Conservation (phyloP, 441 rosid species). For the Jatropha podagrica region DNA sequence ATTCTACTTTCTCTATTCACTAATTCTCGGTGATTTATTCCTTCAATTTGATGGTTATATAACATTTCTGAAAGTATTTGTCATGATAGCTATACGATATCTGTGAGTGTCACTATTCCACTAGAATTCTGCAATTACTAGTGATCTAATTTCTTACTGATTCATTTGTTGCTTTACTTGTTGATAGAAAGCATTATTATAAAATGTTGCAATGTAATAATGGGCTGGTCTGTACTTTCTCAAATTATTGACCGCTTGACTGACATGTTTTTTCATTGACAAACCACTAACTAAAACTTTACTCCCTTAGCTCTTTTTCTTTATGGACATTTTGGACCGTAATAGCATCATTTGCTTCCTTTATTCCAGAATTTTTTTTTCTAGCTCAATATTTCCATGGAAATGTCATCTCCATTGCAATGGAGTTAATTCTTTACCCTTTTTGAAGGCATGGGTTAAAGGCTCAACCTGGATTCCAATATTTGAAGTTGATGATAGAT, state of each 20-base stretch:
- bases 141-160: background rate
- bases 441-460: conserved; percentile 81
- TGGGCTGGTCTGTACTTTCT: background rate
- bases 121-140: background rate
- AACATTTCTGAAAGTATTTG: background rate
- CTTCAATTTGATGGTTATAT: background rate
- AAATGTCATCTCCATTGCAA: conserved; percentile 10
- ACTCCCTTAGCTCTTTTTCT: background rate
- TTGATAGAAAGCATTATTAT: background rate
- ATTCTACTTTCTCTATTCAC: background rate
- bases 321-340: too few relatives aligned
- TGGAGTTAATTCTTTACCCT: conserved; percentile 12
- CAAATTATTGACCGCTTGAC: background rate
- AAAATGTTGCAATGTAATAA: background rate
- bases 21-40: background rate
- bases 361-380: background rate
- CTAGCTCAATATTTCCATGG: background rate
- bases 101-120: background rate
- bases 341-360: background rate
- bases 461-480: conserved; percentile 89
- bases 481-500: conserved; percentile 57
- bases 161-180: background rate
- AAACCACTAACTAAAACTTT: background rate
- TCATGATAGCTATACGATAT: background rate
- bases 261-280: conserved; percentile 13